Base-by-base conservation (phyloP, 805 yeast species). In the Hanseniaspora pseudoguilliermondii region DNA sequence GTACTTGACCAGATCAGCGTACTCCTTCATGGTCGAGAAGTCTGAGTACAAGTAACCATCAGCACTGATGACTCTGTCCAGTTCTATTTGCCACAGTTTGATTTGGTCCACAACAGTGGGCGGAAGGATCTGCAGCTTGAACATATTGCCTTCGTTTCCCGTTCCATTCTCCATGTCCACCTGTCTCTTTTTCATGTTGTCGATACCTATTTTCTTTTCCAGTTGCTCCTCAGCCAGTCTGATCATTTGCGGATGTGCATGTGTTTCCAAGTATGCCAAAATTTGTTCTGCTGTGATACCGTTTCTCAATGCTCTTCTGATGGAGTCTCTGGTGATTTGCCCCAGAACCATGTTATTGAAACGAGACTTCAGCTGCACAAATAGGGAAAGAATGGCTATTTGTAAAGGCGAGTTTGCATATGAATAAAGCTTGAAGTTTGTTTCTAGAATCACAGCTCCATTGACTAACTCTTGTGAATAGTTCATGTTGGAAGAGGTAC, bases 21-120 rank as follows among this genome's bases (percentile, higher is more conserved):
- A 93, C 67, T 93, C 97, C 59, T 80, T 78, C 54, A 78, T 84
- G 58, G 75, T 83, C 25, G 83, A 74, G 67, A 93, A 93, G 62
- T 91, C 96, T 57, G 87, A 83, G 71, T 86, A 93, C 47, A 93
- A 69, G 58, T 83, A 89, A 0, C 99, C 99, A 32, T 83, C 87
- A 51, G 81, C 85, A 0, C 93, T 79, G 61, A 85, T 82, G 60
- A 93, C 86, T 69, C 99, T 79, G 67, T 93, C 97, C 71, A 90
- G 70, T 66, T 93, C 99, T 58, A 93, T 73, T 71, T 93, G 97
- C 99, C 99, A 93, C 54, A 93, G 74, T 65, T 82, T 83, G 62
- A 93, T 86, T 67, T 93, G 99, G 69, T 93, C 99, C 1, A 87
- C 86, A n/a, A 93, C 95, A 0, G 96, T 93, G 0, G 97, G 96